Evolutionary conservation across 2,329 filamentous ascomycete species (phyloP).

Genomic region (Teratosphaeria destructans): DNA sequence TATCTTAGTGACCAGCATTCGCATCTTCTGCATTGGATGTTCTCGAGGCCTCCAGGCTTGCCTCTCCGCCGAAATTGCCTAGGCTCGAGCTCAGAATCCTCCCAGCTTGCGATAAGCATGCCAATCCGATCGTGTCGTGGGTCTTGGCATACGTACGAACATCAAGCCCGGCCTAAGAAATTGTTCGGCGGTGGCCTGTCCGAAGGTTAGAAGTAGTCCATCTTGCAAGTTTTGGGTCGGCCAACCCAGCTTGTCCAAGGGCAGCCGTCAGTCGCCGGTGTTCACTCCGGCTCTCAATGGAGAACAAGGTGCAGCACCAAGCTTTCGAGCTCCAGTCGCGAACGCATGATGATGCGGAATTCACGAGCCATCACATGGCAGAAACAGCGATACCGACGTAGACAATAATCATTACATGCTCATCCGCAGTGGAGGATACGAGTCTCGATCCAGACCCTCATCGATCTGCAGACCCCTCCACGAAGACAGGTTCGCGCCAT

Average conservation of each 20-base stretch:
- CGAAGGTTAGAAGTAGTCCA: neutral
- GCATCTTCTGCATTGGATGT: no score
- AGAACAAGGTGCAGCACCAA: neutral
- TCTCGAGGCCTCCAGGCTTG: no score
- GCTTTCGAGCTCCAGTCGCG: neutral
- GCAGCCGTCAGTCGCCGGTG: neutral
- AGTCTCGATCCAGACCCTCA: neutral
- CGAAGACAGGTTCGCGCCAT: neutral
- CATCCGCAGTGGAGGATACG: neutral
- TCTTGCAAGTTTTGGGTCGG: neutral
- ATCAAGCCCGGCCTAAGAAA: no score
- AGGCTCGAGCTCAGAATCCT: no score
- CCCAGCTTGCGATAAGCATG: no score
- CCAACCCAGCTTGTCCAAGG: neutral
- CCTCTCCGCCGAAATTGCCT: no score
- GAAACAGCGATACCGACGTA: neutral
- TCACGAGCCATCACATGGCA: neutral
- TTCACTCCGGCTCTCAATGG: neutral
- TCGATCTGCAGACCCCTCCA: neutral
- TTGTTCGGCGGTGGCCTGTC: neutral
- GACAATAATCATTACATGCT: neutral
- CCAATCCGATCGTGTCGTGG: no score
- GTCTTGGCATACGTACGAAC: no score
- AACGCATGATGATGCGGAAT: neutral
- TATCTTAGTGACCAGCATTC: no score